A percentile compares a stretch with the other conserved stretches of the same genome.
Conservation (phyloP, 2,329 filamentous ascomycete species). For the Fusarium piperis region DNA sequence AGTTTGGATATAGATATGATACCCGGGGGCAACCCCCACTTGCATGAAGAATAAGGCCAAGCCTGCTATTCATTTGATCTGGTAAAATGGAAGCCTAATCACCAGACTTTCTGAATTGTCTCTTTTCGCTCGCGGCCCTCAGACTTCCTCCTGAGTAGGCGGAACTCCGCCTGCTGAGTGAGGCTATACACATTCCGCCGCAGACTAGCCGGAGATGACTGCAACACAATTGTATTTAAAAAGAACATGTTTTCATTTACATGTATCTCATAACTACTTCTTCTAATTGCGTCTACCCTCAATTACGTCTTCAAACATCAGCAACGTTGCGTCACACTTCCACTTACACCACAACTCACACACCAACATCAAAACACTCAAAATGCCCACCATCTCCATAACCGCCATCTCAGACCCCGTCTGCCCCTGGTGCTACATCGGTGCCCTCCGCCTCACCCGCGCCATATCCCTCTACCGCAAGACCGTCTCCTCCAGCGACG, state of each 20-base stretch:
- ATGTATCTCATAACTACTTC: background rate
- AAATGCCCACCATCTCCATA: constrained; percentile 80
- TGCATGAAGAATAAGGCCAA: background rate
- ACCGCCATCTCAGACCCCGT: constrained; percentile 83
- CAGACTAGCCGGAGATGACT: background rate
- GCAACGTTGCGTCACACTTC: background rate
- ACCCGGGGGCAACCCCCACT: constrained; percentile 32
- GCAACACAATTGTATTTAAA: background rate
- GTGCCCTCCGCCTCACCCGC: constrained; percentile 77
- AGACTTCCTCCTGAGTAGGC: constrained; percentile 14
- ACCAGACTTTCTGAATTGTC: background rate
- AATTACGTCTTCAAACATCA: background rate
- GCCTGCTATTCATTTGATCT: background rate
- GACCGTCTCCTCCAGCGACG: constrained; percentile 71
- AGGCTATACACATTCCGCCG: background rate
- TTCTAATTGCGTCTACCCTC: background rate
- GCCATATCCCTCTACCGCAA: constrained; percentile 75
- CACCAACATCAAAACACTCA: constrained; percentile 6
- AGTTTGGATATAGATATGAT: constrained; percentile 35
- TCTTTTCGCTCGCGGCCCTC: background rate
- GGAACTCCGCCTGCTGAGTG: constrained; percentile 36
- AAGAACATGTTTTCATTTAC: background rate
- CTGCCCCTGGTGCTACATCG: constrained; percentile 84
- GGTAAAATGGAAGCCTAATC: background rate
- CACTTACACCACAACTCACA: background rate